Conservation (phyloP, 2,329 filamentous ascomycete species). For the Scleromitrula shiraiana region DNA sequence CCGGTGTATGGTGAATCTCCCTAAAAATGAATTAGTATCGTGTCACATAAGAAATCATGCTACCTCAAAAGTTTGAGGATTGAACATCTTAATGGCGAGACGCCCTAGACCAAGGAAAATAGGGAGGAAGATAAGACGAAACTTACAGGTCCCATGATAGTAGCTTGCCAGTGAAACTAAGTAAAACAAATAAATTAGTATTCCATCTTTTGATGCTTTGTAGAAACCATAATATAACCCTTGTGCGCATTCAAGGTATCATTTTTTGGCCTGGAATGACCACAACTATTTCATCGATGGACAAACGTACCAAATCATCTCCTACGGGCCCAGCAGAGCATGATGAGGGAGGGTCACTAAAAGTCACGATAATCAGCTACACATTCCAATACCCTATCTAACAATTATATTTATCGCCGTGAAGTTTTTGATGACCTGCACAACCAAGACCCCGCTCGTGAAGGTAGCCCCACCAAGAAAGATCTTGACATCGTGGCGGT, state of each 20-base stretch:
- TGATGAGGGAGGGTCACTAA: conserved; percentile 92
- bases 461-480: conserved; percentile 24
- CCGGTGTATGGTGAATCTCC: conserved; percentile 79
- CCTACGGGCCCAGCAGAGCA: conserved; percentile 96
- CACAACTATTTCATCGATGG: conserved; percentile 7
- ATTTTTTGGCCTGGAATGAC: conserved; percentile 15
- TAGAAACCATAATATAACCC: conserved; percentile 11
- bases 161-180: conserved; percentile 99
- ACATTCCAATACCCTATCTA: conserved; percentile 7
- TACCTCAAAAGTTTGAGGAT: conserved; percentile 8
- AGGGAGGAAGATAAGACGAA: conserved; percentile 21
- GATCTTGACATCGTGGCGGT: conserved; percentile 12
- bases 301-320: conserved; percentile 90
- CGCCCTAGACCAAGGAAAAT: background rate
- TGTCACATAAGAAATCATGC: background rate
- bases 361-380: conserved; percentile 20
- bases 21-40: conserved; percentile 2
- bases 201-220: conserved; percentile 4
- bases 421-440: conserved; percentile 29
- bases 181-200: conserved; percentile 28
- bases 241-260: conserved; percentile 17
- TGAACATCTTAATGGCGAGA: conserved; percentile 4
- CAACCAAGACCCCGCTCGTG: conserved; percentile 28
- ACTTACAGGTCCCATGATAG: conserved; percentile 98
- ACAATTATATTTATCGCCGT: conserved; percentile 5